phyloP scores from a whole-genome alignment of 306 rosid genomes.

The Begonia peltatifolia region DNA sequence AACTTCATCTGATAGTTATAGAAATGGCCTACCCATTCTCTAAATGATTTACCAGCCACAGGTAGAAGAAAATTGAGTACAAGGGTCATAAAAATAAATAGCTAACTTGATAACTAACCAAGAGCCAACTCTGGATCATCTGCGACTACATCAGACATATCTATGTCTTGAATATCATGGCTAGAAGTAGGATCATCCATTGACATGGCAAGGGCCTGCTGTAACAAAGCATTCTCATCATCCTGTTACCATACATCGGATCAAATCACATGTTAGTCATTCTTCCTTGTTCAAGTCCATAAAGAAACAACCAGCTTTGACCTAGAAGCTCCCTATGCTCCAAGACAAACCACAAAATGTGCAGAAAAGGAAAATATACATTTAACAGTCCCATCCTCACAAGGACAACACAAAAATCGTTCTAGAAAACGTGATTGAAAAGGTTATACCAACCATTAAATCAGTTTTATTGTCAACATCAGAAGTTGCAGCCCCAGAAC shows the following conservation, averaged over 20 bases:
- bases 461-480: slow-evolving; percentile 64
- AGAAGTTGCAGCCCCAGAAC: slow-evolving; percentile 38
- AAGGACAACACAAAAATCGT: no score
- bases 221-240: slow-evolving; percentile 79
- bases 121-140: slow-evolving; percentile 87
- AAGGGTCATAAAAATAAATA: not conserved
- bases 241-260: slow-evolving; percentile 20
- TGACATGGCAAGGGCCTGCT: slow-evolving; percentile 98
- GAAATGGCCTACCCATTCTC: no score
- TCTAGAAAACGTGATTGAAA: not conserved
- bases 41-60: no score
- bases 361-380: no score
- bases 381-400: no score
- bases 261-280: no score
- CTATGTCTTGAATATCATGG: slow-evolving; percentile 57
- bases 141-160: slow-evolving; percentile 71
- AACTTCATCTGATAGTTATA: no score
- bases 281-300: not conserved
- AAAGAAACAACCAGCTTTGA: no score
- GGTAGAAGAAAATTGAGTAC: no score
- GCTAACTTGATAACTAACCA: slow-evolving; percentile 30
- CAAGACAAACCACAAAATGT: no score
- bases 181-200: slow-evolving; percentile 72
- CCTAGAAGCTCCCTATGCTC: no score
- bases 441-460: slow-evolving; percentile 27